Evolutionary conservation across 306 rosid species (phyloP).

Genomic region (peach (Prunus persica)): DNA sequence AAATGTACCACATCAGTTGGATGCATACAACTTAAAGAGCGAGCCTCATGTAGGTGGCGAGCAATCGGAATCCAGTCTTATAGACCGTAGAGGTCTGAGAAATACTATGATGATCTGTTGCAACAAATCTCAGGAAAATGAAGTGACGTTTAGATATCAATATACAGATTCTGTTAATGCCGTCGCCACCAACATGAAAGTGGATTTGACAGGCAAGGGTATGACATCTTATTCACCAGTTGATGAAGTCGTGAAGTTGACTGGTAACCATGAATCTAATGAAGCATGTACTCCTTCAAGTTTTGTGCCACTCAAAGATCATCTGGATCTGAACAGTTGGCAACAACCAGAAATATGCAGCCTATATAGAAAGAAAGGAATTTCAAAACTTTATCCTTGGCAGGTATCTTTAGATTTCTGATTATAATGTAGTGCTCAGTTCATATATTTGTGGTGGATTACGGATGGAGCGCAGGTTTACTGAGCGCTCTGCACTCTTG

Average conservation of each 20-base stretch:
- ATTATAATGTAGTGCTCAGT: not conserved
- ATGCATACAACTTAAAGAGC: conserved; percentile 28
- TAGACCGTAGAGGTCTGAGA: conserved; percentile 7
- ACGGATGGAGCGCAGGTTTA: not conserved
- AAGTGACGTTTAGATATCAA: conserved; percentile 32
- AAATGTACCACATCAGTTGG: conserved; percentile 28
- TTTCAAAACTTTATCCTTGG: conserved; percentile 74
- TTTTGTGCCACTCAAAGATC: conserved; percentile 40
- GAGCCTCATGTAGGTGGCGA: conserved; percentile 30
- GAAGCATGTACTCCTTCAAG: conserved; percentile 73
- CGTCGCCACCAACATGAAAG: conserved; percentile 23
- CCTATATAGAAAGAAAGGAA: conserved; percentile 74
- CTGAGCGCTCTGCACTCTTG: not conserved
- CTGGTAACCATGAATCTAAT: conserved; percentile 35
- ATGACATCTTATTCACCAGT: conserved; percentile 40
- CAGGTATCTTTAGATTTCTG: conserved; percentile 54
- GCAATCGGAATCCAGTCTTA: conserved; percentile 32
- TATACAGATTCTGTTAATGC: conserved; percentile 32
- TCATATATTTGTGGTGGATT: not conserved
- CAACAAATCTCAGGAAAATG: conserved; percentile 30
- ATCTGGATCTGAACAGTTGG: conserved; percentile 65
- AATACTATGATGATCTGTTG: conserved; percentile 6
- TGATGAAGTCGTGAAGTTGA: conserved; percentile 27
- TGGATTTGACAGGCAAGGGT: conserved; percentile 23
- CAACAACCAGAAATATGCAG: conserved; percentile 82